Percentiles rank a stretch among this genome's conserved stretches.
Evolutionary conservation across 176 grass and related monocot genomes (phyloP).

Genomic region (Saccharum spontaneum): DNA sequence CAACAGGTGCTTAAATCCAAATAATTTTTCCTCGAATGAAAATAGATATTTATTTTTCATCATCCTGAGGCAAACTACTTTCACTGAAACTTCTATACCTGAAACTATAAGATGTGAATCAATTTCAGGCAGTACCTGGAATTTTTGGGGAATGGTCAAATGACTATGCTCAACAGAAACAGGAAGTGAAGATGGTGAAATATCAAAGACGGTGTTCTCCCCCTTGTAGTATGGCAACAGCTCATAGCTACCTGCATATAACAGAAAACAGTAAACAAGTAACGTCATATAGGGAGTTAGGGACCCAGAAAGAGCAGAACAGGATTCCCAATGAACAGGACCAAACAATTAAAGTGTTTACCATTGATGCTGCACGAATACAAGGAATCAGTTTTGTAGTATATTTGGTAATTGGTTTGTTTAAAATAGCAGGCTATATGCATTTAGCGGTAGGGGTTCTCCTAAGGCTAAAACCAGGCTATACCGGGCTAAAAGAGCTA

Average conservation of each 20-base stretch:
- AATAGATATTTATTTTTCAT: background rate
- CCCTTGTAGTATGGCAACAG: conserved; percentile 96
- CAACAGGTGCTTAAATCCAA: conserved; percentile 10
- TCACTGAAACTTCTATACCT: conserved; percentile 10
- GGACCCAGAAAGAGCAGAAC: conserved; percentile 17
- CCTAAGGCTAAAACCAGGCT: background rate
- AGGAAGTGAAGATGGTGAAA: conserved; percentile 74
- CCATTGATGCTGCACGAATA: background rate
- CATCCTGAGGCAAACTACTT: conserved; percentile 6
- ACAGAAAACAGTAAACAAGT: conserved; percentile 21
- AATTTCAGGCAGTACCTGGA: conserved; percentile 66
- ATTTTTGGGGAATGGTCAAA: conserved; percentile 68
- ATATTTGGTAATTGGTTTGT: background rate
- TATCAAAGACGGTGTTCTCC: conserved; percentile 92
- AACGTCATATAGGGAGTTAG: background rate
- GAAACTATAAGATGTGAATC: conserved; percentile 17
- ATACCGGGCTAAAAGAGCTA: background rate
- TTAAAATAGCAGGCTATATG: background rate
- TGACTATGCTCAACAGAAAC: conserved; percentile 79
- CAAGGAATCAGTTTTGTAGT: background rate
- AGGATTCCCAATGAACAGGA: conserved; percentile 8
- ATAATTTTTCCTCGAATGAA: background rate
- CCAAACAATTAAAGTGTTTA: conserved; percentile 9
- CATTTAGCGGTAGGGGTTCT: background rate
- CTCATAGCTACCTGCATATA: conserved; percentile 75